Percentiles rank a stretch among this genome's conserved stretches.
Conservation (phyloP, 441 rosid species). For the Erodium moschatum region DNA sequence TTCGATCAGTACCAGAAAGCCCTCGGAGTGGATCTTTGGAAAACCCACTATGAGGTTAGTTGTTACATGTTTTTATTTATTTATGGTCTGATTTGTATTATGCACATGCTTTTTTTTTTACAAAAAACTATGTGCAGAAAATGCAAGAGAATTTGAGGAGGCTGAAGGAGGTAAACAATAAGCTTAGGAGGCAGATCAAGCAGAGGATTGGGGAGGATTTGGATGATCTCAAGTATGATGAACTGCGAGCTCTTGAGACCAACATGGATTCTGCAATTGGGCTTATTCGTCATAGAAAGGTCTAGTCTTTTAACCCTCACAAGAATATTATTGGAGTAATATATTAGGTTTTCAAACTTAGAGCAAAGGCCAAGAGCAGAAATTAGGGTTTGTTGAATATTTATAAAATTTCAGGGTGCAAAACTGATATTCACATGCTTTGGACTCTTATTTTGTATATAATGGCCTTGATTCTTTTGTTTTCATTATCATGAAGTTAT, state of each 20-base stretch:
- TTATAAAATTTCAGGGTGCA: too few species aligned
- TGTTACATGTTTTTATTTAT: not conserved
- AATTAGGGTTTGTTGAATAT: too few species aligned
- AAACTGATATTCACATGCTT: too few species aligned
- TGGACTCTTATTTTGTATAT: too few species aligned
- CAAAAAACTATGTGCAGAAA: conserved; percentile 32
- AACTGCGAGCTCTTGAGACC: conserved; percentile 44
- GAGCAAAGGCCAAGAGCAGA: too few species aligned
- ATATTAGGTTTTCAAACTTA: too few species aligned
- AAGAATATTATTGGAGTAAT: too few species aligned
- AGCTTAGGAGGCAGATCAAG: conserved; percentile 57
- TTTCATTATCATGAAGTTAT: too few species aligned
- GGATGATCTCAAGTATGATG: conserved; percentile 32
- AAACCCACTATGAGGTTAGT: conserved; percentile 42
- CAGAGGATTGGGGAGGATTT: conserved; percentile 53
- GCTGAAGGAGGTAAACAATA: conserved; percentile 52
- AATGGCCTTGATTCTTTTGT: too few species aligned
- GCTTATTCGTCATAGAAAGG: conserved; percentile 54
- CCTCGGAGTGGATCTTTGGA: conserved; percentile 48
- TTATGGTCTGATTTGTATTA: not conserved
- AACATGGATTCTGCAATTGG: conserved; percentile 40
- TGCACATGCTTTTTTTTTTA: not conserved
- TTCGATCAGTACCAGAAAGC: conserved; percentile 47
- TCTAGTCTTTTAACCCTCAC: conserved; percentile 14
- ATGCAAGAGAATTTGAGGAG: conserved; percentile 70